These are phyloP conservation scores for Actinomucor elegans DNA, from an alignment of 371 early-diverging fungal genomes.

Conservation along the genomic window DNA sequence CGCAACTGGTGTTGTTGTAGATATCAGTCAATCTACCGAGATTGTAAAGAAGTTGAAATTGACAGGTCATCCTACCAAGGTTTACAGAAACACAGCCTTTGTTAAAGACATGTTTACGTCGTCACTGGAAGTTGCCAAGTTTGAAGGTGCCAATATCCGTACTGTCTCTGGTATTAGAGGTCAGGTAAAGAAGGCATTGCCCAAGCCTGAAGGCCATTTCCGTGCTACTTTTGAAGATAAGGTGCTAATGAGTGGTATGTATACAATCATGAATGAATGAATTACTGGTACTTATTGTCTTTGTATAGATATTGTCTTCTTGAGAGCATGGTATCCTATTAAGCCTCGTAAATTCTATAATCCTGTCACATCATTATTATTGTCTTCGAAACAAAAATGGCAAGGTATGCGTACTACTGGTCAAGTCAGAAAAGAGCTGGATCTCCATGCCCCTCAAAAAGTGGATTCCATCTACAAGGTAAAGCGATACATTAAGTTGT, in stretches of 20 bases:
- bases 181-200: conserved; percentile 91
- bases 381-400: conserved; percentile 74
- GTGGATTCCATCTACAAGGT: conserved; percentile 85
- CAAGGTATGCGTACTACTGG: conserved; percentile 90
- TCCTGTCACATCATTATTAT: conserved; percentile 87
- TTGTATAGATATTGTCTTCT: conserved; percentile 91
- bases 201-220: conserved; percentile 92
- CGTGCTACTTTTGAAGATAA: conserved; percentile 99
- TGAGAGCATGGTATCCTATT: conserved; percentile 96
- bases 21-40: conserved; percentile 86
- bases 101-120: conserved; percentile 99
- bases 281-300: neutral
- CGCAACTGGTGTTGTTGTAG: conserved; percentile 93
- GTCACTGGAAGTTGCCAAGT: conserved; percentile 97
- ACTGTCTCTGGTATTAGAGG: conserved; percentile 99
- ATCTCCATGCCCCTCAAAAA: conserved; percentile 67
- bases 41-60: conserved; percentile 99
- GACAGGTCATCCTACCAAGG: conserved; percentile 92
- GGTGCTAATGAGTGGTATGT: conserved; percentile 79
- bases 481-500: too few species aligned
- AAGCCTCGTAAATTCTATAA: conserved; percentile 94
- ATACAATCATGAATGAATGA: too few species aligned
- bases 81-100: conserved; percentile 98
- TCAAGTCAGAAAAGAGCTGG: conserved; percentile 82
- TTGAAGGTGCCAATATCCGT: conserved; percentile 95